These are phyloP conservation scores for Lasiodiplodia hormozganensis DNA, from an alignment of 2,329 filamentous ascomycete species.

Conservation along the genomic window DNA sequence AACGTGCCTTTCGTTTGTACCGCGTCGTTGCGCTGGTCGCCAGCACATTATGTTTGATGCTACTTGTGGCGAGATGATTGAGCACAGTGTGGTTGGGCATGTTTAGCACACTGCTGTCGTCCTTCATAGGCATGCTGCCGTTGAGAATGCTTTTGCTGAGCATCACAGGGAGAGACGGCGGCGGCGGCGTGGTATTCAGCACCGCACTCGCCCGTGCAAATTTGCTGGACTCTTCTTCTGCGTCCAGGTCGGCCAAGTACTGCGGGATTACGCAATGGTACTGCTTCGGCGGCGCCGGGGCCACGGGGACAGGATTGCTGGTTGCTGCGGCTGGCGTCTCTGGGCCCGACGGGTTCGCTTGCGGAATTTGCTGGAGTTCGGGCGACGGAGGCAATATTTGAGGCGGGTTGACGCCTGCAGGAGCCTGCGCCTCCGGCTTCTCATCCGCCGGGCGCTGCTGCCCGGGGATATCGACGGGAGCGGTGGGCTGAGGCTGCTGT, in stretches of 20 bases:
- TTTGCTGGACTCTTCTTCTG: slow-evolving; percentile 75
- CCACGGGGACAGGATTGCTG: slow-evolving; percentile 34
- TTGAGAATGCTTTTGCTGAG: slow-evolving; percentile 95
- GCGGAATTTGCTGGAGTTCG: slow-evolving; percentile 36
- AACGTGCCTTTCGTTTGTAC: slow-evolving; percentile 86
- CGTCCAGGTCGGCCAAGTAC: slow-evolving; percentile 87
- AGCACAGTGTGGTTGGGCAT: slow-evolving; percentile 97
- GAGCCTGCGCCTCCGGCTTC: slow-evolving; percentile 35
- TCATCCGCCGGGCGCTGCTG: slow-evolving; percentile 11
- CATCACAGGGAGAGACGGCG: slow-evolving; percentile 87
- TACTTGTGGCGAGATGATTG: slow-evolving; percentile 96
- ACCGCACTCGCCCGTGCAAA: slow-evolving; percentile 78
- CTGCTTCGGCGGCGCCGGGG: slow-evolving; percentile 55
- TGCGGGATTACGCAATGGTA: slow-evolving; percentile 80
- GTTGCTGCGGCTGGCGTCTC: slow-evolving; percentile 38
- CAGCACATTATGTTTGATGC: slow-evolving; percentile 94
- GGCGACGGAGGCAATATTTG: slow-evolving; percentile 48
- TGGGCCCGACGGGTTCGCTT: slow-evolving; percentile 31
- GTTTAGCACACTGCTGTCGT: slow-evolving; percentile 95
- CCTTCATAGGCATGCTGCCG: slow-evolving; percentile 88
- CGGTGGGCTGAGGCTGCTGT: slow-evolving; percentile 33
- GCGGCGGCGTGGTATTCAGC: slow-evolving; percentile 79
- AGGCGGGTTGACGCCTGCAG: slow-evolving; percentile 48
- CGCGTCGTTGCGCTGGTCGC: slow-evolving; percentile 97
- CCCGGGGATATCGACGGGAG: slow-evolving; percentile 38